A percentile compares a stretch with the other conserved stretches of the same genome.
Evolutionary conservation across 768 basidiomycete genomes (phyloP).

Genomic region (Agrocybe chaxingu): DNA sequence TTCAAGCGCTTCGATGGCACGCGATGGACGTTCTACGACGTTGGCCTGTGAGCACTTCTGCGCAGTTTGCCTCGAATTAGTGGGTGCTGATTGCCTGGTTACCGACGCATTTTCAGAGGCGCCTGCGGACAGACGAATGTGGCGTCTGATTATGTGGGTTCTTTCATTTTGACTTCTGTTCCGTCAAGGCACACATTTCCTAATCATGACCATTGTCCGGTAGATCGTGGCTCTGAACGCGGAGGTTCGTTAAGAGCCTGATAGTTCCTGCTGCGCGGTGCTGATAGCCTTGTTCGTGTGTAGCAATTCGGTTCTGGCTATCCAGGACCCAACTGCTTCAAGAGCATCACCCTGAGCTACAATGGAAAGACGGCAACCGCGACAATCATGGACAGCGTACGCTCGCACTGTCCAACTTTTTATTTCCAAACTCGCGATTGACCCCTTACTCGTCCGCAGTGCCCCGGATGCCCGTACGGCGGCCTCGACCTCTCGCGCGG

Average conservation of each 20-base stretch:
- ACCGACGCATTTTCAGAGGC: not conserved
- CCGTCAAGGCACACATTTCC: no score
- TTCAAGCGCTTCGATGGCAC: slow-evolving; percentile 34
- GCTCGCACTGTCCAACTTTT: slow-evolving; percentile 8
- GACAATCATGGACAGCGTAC: slow-evolving; percentile 59
- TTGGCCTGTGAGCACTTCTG: not conserved
- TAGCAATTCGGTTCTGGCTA: slow-evolving; percentile 20
- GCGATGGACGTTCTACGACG: slow-evolving; percentile 52
- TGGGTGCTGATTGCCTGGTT: not conserved
- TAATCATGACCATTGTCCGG: not conserved
- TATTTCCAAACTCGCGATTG: no score
- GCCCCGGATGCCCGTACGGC: slow-evolving; percentile 59
- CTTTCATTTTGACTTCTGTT: no score
- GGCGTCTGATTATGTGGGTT: no score
- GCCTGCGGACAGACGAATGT: no score
- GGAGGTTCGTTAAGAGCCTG: slow-evolving; percentile 22
- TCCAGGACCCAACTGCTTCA: slow-evolving; percentile 44
- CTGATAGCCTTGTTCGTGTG: slow-evolving; percentile 12
- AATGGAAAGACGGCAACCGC: slow-evolving; percentile 58
- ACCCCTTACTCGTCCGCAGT: slow-evolving; percentile 29
- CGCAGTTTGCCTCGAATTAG: no score
- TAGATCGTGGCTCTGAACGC: slow-evolving; percentile 49
- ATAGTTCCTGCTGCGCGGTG: not conserved
- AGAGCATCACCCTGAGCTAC: slow-evolving; percentile 58
- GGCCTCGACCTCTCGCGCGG: slow-evolving; percentile 69